Base-by-base conservation (phyloP, 176 grass and related monocot species). In the Eremochloa ophiuroides region DNA sequence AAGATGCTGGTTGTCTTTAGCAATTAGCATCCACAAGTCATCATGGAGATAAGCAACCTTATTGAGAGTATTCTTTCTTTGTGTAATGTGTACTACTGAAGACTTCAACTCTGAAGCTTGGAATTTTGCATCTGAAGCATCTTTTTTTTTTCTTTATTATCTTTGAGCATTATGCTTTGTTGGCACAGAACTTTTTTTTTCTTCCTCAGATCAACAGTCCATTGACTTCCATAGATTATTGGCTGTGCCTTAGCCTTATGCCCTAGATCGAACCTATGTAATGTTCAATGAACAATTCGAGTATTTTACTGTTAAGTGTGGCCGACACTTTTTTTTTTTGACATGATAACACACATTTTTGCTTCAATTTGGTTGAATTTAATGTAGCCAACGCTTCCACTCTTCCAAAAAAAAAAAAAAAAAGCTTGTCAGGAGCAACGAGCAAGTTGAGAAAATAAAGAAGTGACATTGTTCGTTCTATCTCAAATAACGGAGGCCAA, bases 161-260 rank as follows among this genome's bases (percentile, higher is more conserved):
- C 42, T 76, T 76, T 85, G 34, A 63, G 28, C 35, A 47, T 27
- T 39, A 47, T 33, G 35, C 46, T 58, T 43, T 83, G 58, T 88
- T 26, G 33, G 70, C 66, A 67, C 16, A 22, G 50, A 17, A 47
- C 20, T 66, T 51, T 2, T 15, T 40, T 68, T 80, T 62, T 83
- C 51, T 27, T 33, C 29, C 29, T 74, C 78, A 84, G 23, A 53
- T 76, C 71, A 64, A 68, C 15, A 41, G 3, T 50, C 60, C 66
- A 56, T 85, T 85, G 87, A 85, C 64, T 81, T 77, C 27, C 35
- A 71, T 89, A 64, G 17, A 70, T 29, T 81, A 81, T 34, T 85
- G 34, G 61, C 9, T 23, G 11, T 81, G 15, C 37, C n/a, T n/a
- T n/a, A 4, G 34, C 34, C 62, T 47, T 71, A 17, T 70, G 56